A percentile compares a stretch with the other conserved stretches of the same genome.
These are phyloP conservation scores for Hypoxylon sp. DNA, from an alignment of 2,329 filamentous ascomycete species.

Conservation along the genomic window DNA sequence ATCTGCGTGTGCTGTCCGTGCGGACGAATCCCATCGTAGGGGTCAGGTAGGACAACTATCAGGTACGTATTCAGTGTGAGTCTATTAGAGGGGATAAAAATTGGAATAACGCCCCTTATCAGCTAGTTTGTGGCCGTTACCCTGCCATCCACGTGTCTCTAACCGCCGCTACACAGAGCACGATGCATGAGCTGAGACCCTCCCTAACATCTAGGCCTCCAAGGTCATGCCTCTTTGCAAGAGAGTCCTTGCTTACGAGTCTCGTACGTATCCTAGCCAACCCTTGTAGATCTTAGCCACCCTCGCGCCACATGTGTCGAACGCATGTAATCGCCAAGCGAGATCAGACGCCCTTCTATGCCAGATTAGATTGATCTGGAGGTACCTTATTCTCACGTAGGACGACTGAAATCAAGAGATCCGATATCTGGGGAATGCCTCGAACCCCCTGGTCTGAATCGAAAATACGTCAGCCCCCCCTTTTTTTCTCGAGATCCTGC, in stretches of 20 bases:
- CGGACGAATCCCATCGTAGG: background rate
- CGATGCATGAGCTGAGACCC: background rate
- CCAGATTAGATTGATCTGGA: slow-evolving; percentile 31
- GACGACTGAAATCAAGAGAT: slow-evolving; percentile 7
- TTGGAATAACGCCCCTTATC: background rate
- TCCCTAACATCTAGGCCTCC: background rate
- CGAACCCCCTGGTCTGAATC: slow-evolving; percentile 2
- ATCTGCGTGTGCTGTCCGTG: slow-evolving; percentile 9
- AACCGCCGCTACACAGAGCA: background rate
- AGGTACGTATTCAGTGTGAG: background rate
- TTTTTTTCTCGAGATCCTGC: slow-evolving; percentile 34
- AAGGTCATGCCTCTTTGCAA: background rate
- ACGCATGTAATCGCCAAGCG: slow-evolving; percentile 28
- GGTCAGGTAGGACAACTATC: too few relatives aligned
- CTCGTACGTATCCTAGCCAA: background rate
- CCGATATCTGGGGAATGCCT: slow-evolving; percentile 32
- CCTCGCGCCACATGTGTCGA: slow-evolving; percentile 1
- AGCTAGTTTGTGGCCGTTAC: background rate
- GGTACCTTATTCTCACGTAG: slow-evolving; percentile 14
- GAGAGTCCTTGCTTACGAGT: background rate
- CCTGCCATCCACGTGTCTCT: background rate
- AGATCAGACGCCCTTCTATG: slow-evolving; percentile 34
- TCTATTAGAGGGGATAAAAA: background rate
- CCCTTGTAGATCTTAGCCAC: background rate
- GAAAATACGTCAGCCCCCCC: slow-evolving; percentile 13